phyloP scores from a whole-genome alignment of 1,284 basidiomycete species.

The Farysia itapuensis region DNA sequence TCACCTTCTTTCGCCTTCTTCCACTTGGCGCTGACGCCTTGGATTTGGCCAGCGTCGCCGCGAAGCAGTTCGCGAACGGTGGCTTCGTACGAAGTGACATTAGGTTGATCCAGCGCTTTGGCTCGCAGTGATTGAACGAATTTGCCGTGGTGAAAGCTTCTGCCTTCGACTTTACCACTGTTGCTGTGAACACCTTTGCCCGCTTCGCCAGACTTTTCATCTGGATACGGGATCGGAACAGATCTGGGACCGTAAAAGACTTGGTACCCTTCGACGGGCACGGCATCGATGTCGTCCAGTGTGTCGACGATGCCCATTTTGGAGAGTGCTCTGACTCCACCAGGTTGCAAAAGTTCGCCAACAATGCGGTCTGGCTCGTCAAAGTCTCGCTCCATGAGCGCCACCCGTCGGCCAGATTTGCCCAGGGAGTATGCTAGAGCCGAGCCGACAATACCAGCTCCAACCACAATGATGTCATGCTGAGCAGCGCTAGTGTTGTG shows the following conservation, averaged over 20 bases:
- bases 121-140: constrained; percentile 79
- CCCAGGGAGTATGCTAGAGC: constrained; percentile 53
- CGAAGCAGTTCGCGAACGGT: constrained; percentile 50
- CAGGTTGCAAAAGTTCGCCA: constrained; percentile 93
- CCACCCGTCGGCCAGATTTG: constrained; percentile 63
- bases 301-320: constrained; percentile 73
- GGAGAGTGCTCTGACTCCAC: constrained; percentile 77
- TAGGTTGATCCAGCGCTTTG: constrained; percentile 65
- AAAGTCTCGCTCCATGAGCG: constrained; percentile 68
- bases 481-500: constrained; percentile 1
- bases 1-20: constrained; percentile 22
- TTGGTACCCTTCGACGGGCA: constrained; percentile 83
- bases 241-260: constrained; percentile 69
- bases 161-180: constrained; percentile 64
- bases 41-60: constrained; percentile 24
- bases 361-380: constrained; percentile 94
- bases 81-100: constrained; percentile 47
- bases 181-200: constrained; percentile 24
- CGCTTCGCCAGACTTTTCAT: constrained; percentile 55
- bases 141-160: constrained; percentile 91
- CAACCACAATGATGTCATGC: constrained; percentile 52
- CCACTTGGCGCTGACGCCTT: constrained; percentile 40
- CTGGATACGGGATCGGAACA: constrained; percentile 86
- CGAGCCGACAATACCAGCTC: constrained; percentile 57
- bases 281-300: constrained; percentile 83